These are phyloP conservation scores for Ascochyta clinopodiicola DNA, from an alignment of 2,329 filamentous ascomycete genomes.

Conservation along the genomic window DNA sequence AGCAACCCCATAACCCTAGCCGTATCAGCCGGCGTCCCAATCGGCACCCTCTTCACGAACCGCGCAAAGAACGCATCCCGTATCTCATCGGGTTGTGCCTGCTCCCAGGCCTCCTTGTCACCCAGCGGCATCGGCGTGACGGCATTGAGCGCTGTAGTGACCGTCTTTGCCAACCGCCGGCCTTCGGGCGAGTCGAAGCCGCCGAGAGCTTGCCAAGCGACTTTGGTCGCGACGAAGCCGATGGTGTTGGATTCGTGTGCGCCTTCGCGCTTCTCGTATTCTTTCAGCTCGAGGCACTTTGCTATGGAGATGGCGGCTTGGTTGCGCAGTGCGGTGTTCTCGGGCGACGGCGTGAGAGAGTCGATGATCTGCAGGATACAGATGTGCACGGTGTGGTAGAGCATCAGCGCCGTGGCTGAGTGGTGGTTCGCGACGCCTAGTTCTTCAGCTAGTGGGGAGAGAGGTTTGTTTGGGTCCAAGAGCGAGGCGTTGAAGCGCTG, in stretches of 20 bases:
- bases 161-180: conserved; percentile 21
- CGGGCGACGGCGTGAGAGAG: conserved; percentile 24
- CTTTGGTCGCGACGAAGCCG: conserved; percentile 31
- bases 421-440: conserved; percentile 26
- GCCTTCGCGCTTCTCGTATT: conserved; percentile 23
- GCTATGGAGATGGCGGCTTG: conserved; percentile 29
- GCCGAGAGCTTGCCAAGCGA: conserved; percentile 37
- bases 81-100: conserved; percentile 5
- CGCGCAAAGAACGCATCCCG: conserved; percentile 6
- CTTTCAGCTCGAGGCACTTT: conserved; percentile 29
- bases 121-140: conserved; percentile 1
- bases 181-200: conserved; percentile 31
- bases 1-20: not conserved
- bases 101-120: conserved; percentile 9
- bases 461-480: not conserved
- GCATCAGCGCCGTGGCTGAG: conserved; percentile 32
- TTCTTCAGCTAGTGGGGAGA: conserved; percentile 16
- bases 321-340: conserved; percentile 21
- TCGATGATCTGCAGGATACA: conserved; percentile 29
- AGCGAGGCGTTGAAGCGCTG: conserved; percentile 22
- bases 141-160: not conserved
- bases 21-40: not conserved
- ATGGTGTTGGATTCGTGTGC: conserved; percentile 33
- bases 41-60: conserved; percentile 3
- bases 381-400: conserved; percentile 34